Conservation (phyloP, 2,329 filamentous ascomycete species). For the Xylariaceae sp. region DNA sequence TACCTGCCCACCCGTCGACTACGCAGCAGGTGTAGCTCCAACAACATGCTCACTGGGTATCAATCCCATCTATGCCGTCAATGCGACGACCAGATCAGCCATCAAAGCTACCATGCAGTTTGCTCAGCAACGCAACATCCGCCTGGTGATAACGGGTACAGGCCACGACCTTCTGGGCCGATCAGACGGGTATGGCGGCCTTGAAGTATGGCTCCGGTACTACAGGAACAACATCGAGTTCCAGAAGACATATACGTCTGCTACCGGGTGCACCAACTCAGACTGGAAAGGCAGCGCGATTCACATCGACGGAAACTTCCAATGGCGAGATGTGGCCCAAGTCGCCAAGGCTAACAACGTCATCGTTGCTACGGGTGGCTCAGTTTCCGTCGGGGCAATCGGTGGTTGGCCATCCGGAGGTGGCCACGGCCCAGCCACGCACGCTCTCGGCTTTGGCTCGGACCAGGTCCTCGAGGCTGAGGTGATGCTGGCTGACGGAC, state of each 20-base stretch:
- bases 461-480: background rate
- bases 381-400: too few relatives aligned
- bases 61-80: too few relatives aligned
- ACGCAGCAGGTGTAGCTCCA: too few relatives aligned
- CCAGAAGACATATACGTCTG: too few relatives aligned
- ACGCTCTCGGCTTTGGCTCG: slow-evolving; percentile 4
- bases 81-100: too few relatives aligned
- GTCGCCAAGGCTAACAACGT: background rate
- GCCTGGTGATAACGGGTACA: background rate
- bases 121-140: background rate
- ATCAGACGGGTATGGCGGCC: background rate
- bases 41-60: too few relatives aligned
- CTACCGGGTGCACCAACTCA: background rate
- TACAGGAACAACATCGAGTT: background rate
- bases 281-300: background rate
- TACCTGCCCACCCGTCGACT: background rate
- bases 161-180: background rate
- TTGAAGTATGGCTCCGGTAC: background rate
- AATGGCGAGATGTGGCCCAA: background rate
- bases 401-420: too few relatives aligned
- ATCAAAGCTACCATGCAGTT: background rate
- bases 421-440: too few relatives aligned
- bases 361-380: too few relatives aligned
- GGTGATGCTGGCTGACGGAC: background rate
- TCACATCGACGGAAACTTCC: background rate